Base-by-base conservation (phyloP, 352 stramenopile species). In the Sclerospora graminicola region DNA sequence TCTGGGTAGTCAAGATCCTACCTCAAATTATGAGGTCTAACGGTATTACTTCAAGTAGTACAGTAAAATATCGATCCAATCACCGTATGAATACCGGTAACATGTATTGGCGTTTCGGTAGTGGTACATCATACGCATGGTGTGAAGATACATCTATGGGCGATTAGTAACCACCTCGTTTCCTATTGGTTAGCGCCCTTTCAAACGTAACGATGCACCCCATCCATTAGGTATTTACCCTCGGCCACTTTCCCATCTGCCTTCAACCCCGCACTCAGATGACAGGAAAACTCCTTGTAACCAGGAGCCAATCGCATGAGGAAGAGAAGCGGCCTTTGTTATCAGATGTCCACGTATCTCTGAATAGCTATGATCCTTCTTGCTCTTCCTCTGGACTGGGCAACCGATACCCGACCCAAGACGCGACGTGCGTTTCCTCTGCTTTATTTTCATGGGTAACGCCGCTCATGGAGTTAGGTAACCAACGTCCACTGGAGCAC, bases 391-490 rank as follows among this genome's bases (percentile, higher is more conserved):
- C 54, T 9, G 65, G 65, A 1, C 51, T 81, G n/a, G 63, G 70
- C 23, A 52, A 77, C 42, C 59, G 59, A 5, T 82, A 73, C 51
- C 73, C 73, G 36, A 63, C 56, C 45, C 66, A 89, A 48, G 53
- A 77, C 45, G 61, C 64, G 5, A 71, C 59, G 8, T 77, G 74
- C 37, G 30, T 63, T 16, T 70, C 66, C n/a, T 55, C 54, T 15
- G 55, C 81, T 18, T 68, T 84, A 26, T 92, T 92, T 53, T 68
- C 60, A 37, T 92, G 80, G 80, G 50, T 92, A 19, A 83, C 73
- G 33, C 71, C 71, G 36, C 39, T 92, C 11, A 84, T 92, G 66
- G 55, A 81, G 41, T 58, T 86, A 38, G 80, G 80, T 8, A 84
- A 72, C 43, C 48, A 77, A 36, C 61, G 72, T 0, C 68, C 74